These are phyloP conservation scores for Lipomyces chichibuensis DNA, from an alignment of 805 yeast species.

Conservation along the genomic window DNA sequence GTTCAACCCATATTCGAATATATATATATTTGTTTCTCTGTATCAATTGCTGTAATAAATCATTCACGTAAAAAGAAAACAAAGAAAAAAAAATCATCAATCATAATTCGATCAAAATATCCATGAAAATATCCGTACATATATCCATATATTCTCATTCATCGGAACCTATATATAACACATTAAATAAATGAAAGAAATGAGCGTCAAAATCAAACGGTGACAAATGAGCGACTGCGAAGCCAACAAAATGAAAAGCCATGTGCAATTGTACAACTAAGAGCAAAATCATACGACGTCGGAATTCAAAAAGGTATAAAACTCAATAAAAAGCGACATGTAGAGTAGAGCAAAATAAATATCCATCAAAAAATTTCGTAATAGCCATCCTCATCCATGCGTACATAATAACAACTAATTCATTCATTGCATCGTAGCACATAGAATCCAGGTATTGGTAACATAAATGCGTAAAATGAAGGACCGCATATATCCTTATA, in stretches of 20 bases:
- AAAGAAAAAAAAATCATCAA: constrained; percentile 3
- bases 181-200: neutral
- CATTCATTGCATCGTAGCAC: neutral
- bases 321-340: neutral
- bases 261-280: neutral
- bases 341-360: constrained; percentile 9
- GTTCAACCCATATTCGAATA: neutral
- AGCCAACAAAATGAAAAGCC: neutral
- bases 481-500: neutral
- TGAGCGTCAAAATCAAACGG: neutral
- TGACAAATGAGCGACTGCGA: neutral
- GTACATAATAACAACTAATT: neutral
- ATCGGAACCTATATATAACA: neutral
- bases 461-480: neutral
- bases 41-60: neutral
- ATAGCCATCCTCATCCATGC: neutral
- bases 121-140: neutral
- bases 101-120: neutral
- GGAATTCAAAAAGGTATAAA: constrained; percentile 1
- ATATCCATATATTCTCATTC: neutral
- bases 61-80: neutral
- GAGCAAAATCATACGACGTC: neutral
- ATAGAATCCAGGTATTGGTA: neutral
- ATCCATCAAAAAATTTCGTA: constrained; percentile 3
- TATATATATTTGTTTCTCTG: neutral